Base-by-base conservation (phyloP, 176 grass and related monocot species). In the Neostapfia colusana region DNA sequence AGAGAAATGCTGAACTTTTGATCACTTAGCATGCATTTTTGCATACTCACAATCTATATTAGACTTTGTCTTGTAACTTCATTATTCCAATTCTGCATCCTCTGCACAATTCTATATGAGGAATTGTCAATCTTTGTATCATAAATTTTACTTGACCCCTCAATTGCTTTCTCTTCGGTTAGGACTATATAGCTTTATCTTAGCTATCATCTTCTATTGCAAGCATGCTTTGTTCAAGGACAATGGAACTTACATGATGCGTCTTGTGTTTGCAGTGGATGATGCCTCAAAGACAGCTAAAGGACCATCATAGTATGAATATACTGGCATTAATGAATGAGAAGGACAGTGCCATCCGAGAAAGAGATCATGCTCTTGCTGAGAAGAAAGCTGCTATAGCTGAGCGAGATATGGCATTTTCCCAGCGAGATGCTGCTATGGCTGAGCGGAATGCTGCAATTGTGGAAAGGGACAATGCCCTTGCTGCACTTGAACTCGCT, bases 321-420 rank as follows among this genome's bases (percentile, higher is more conserved):
- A 46, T 96, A 14, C 83, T 92, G 27, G 82, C 93, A 7, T 43
- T 90, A 6, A 82, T 97, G 88, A 88, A 79, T 51, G 93, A 89
- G 51, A 92, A 89, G 35, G 90, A 97, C 40, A 97, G 42, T 76
- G 93, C 90, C 28, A 87, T 97, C 49, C 81, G 88, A 75, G 86
- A 97, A 65, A 89, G 88, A 10, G 86, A 97, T 45, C 85, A 86
- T 79, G 90, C 93, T 72, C 74, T 97, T 14, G 88, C 86, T n/a
- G 90, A 97, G 73, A 97, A 79, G 79, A 97, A 91, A 85, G 90
- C 90, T 72, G 90, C 90, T 20, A 59, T 93, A 63, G 88, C 90
- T 49, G 90, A 97, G 81, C 86, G 80, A 53, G 93, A 97, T 56
- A 88, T 93, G 69, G 93, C 90, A 3, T 86, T 93, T 35, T 65